These are phyloP conservation scores for Backusella parvicylindrica DNA, from an alignment of 192 early-diverging fungal species.

Conservation along the genomic window DNA sequence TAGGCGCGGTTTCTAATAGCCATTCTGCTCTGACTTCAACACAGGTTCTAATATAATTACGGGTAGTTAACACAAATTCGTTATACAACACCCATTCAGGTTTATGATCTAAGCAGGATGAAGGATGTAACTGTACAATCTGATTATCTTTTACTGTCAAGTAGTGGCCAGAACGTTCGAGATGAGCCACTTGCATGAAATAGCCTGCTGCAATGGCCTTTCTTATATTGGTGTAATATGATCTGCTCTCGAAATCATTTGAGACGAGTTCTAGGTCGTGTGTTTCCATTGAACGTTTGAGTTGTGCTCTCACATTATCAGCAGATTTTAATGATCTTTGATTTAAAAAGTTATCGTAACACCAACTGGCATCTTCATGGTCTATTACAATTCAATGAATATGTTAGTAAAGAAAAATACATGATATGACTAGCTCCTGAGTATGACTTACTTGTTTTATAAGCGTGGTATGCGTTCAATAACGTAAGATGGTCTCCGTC, in stretches of 20 bases:
- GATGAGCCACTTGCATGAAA: slow-evolving; percentile 98
- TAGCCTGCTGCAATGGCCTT: slow-evolving; percentile 88
- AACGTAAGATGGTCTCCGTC: slow-evolving; percentile 97
- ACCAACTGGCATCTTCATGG: slow-evolving; percentile 79
- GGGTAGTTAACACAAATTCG: slow-evolving; percentile 96
- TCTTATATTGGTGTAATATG: slow-evolving; percentile 86
- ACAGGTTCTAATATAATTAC: slow-evolving; percentile 94
- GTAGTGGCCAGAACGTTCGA: slow-evolving; percentile 85
- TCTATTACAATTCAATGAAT: slow-evolving; percentile 20
- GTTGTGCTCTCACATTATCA: slow-evolving; percentile 88
- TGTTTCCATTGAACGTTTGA: slow-evolving; percentile 79
- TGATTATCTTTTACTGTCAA: slow-evolving; percentile 97
- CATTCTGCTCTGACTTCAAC: slow-evolving; percentile 88
- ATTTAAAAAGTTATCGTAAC: slow-evolving; percentile 92
- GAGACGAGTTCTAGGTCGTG: slow-evolving; percentile 65
- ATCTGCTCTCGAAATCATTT: slow-evolving; percentile 64
- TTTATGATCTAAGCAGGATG: slow-evolving; percentile 80
- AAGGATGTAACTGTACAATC: slow-evolving; percentile 90
- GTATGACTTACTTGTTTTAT: slow-evolving; percentile 58
- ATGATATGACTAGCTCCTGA: background rate
- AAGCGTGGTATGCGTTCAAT: slow-evolving; percentile 96
- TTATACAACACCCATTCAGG: slow-evolving; percentile 99
- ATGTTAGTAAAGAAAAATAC: background rate
- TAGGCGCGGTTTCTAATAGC: slow-evolving; percentile 78
- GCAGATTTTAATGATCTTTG: slow-evolving; percentile 85